Percentiles rank a stretch among this genome's conserved stretches.
These are phyloP conservation scores for Dioscorea zingiberensis DNA, from an alignment of 106 monocot species.

Conservation along the genomic window DNA sequence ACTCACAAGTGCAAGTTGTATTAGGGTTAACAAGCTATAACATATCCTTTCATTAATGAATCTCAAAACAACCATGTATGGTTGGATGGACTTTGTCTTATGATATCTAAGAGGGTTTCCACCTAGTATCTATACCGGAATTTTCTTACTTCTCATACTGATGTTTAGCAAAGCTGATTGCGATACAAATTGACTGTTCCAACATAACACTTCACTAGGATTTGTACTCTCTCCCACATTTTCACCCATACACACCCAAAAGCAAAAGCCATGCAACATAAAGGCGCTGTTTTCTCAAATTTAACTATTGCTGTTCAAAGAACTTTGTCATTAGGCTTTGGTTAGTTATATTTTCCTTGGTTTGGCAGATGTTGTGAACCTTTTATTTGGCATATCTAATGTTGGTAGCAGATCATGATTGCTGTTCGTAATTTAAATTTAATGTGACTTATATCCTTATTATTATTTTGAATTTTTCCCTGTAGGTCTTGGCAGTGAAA, in stretches of 20 bases:
- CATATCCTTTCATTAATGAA: no score
- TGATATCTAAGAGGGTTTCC: no score
- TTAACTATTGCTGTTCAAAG: neutral
- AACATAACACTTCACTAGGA: neutral
- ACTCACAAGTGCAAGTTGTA: no score
- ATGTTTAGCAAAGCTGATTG: neutral
- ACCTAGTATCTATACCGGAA: no score
- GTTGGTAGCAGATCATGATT: neutral
- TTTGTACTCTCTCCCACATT: neutral
- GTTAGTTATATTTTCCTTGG: neutral
- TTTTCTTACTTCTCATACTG: no score
- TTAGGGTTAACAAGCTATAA: no score
- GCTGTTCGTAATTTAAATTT: neutral
- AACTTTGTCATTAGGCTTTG: neutral
- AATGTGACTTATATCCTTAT: neutral
- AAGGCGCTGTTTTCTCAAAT: neutral
- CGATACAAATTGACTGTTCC: neutral
- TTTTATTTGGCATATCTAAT: neutral
- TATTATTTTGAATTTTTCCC: neutral
- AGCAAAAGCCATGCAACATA: neutral
- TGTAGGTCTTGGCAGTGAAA: constrained; percentile 90
- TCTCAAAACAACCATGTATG: no score
- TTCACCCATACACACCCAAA: neutral
- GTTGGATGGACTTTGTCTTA: no score
- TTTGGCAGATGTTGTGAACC: neutral